A percentile compares a stretch with the other conserved stretches of the same genome.
phyloP scores from a whole-genome alignment of 129 eudicot species.

The Pittosporum tobira region DNA sequence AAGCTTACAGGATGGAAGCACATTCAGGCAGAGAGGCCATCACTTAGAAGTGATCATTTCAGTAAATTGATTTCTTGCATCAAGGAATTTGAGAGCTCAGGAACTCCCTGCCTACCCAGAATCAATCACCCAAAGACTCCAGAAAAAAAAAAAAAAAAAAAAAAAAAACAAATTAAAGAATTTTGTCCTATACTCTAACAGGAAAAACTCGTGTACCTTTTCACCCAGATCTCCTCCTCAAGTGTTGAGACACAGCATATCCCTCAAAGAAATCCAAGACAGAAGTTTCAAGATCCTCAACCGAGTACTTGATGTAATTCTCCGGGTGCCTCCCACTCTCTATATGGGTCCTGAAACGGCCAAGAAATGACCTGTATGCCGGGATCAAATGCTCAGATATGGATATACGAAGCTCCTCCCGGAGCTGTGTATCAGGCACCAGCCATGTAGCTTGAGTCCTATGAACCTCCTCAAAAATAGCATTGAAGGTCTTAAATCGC shows the following conservation, averaged over 20 bases:
- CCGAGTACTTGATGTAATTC: constrained; percentile 51
- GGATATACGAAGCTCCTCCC: constrained; percentile 48
- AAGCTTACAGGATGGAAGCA: constrained; percentile 45
- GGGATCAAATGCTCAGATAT: constrained; percentile 38
- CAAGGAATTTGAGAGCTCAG: constrained; percentile 14
- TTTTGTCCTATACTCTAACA: constrained; percentile 37
- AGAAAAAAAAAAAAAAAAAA: constrained; percentile 29
- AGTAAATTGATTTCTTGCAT: constrained; percentile 13
- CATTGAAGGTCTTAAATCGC: constrained; percentile 49
- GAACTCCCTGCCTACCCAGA: constrained; percentile 12
- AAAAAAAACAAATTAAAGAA: constrained; percentile 52
- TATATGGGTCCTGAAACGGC: constrained; percentile 40
- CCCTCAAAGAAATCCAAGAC: constrained; percentile 62
- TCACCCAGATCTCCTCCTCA: constrained; percentile 34
- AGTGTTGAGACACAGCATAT: constrained; percentile 27
- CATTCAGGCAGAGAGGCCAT: constrained; percentile 18
- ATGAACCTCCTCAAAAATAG: constrained; percentile 54
- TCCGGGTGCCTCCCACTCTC: constrained; percentile 50
- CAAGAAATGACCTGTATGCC: constrained; percentile 51
- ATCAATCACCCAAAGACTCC: constrained; percentile 35
- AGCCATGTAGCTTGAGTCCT: constrained; percentile 52
- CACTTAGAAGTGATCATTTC: constrained; percentile 2
- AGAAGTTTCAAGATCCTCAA: constrained; percentile 51
- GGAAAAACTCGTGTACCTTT: constrained; percentile 7
- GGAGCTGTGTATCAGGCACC: constrained; percentile 41